Base-by-base conservation (phyloP, 2,329 filamentous ascomycete genomes). In the Penicillium sp. region DNA sequence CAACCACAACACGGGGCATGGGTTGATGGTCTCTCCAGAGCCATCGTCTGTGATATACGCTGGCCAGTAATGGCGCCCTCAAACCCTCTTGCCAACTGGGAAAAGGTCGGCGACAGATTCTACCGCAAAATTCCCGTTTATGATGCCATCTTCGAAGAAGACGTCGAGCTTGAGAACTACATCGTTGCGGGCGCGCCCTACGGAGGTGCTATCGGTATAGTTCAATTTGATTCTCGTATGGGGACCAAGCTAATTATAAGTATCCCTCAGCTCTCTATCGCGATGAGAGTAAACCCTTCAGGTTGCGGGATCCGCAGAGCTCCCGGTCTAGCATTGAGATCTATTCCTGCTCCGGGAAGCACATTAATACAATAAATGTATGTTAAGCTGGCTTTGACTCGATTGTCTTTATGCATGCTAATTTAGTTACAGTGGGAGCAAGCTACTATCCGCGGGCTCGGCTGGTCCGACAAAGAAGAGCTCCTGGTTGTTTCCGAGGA, bases 381-480 rank as follows among this genome's bases (percentile, higher is more conserved):
- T 54, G 72, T 57, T 20, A n/a, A 35, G 8, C 18, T 15, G 3
- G 28, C n/a, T n/a, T 20, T 18, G 2, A 10, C 2, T 2, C 13
- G 38, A n/a, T 20, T 2, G 2, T 37, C 10, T 25, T 7, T 38
- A 13, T 20, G 39, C 18, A 42, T 40, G 39, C 43, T 49, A 38
- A 55, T 40, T 8, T 5, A 5, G 4, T 33, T 50, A 18, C 56
- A 87, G 67, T 97, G 92, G 91, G 92, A 97, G 62, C 89, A 91
- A 72, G 89, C 89, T 40, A 77, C 84, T 3, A 88, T 98, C 65
- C 87, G 86, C 68, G 90, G 89, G 1, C 78, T 98, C 18, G 93
- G 93, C 29, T 98, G 93, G 93, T 95, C 91, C 18, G 92, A 95
- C 64, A 89, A 96, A 57, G 93, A 98, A 76, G 87, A 88, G 66